Percentiles rank a stretch among this genome's conserved stretches.
phyloP scores from a whole-genome alignment of 192 early-diverging fungal species.

The Paraglomus occultum region DNA sequence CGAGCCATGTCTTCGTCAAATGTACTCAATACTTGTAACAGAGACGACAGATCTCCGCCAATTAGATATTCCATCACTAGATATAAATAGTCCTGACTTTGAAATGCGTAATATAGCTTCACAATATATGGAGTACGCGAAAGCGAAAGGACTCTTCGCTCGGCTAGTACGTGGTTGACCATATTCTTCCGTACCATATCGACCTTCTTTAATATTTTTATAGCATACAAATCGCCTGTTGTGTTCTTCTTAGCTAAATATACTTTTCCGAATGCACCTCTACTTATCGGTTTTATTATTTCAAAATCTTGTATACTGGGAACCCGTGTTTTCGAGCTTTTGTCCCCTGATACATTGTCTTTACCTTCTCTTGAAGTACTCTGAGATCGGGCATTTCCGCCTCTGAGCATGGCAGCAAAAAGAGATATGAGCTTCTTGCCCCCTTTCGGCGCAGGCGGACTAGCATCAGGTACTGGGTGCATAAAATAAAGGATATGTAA shows the following conservation, averaged over 20 bases:
- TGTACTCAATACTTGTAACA: slow-evolving; percentile 69
- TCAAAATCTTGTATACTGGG: slow-evolving; percentile 92
- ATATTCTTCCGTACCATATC: slow-evolving; percentile 96
- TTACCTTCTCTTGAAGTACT: slow-evolving; percentile 1
- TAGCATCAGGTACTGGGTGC: slow-evolving; percentile 9
- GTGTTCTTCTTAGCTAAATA: slow-evolving; percentile 83
- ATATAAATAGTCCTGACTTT: slow-evolving; percentile 84
- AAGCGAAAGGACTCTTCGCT: slow-evolving; percentile 80
- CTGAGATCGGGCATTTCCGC: slow-evolving; percentile 38
- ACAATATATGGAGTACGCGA: slow-evolving; percentile 84
- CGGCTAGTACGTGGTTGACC: slow-evolving; percentile 88
- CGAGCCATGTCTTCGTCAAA: slow-evolving; percentile 79
- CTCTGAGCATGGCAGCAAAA: slow-evolving; percentile 66
- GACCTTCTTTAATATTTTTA: slow-evolving; percentile 89
- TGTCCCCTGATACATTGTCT: slow-evolving; percentile 34
- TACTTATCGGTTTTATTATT: slow-evolving; percentile 90
- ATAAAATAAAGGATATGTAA: slow-evolving; percentile 5
- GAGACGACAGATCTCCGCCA: slow-evolving; percentile 81
- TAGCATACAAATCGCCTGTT: slow-evolving; percentile 86
- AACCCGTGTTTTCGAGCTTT: slow-evolving; percentile 53
- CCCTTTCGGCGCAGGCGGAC: slow-evolving; percentile 33
- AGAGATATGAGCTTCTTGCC: slow-evolving; percentile 70
- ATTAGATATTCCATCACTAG: slow-evolving; percentile 92
- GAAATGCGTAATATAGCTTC: slow-evolving; percentile 90
- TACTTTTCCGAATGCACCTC: slow-evolving; percentile 93